These are phyloP conservation scores for Penicillium fimorum DNA, from an alignment of 495 filamentous ascomycete genomes.

Conservation along the genomic window DNA sequence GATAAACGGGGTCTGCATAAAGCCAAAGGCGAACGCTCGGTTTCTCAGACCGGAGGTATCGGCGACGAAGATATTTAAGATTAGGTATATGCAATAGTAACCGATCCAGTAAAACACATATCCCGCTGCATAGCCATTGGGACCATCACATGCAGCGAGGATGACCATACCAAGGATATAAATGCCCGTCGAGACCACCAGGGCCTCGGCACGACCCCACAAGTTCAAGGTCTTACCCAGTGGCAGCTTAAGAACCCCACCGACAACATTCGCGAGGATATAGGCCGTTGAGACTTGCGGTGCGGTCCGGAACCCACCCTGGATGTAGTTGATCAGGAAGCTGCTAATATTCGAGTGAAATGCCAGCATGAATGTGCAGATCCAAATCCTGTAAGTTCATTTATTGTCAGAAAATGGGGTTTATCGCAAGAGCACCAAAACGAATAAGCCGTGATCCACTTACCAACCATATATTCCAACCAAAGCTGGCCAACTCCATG, in stretches of 20 bases:
- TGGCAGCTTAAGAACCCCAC: conserved; percentile 65
- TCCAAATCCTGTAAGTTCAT: conserved; percentile 34
- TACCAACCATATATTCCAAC: conserved; percentile 41
- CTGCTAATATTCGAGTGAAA: conserved; percentile 37
- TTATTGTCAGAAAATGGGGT: conserved; percentile 16
- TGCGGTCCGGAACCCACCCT: conserved; percentile 33
- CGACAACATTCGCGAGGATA: conserved; percentile 52
- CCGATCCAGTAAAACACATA: conserved; percentile 57
- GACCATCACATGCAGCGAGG: conserved; percentile 45
- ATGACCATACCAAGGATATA: conserved; percentile 46
- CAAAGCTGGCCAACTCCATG: conserved; percentile 36
- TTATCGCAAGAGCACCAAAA: neutral
- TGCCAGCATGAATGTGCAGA: conserved; percentile 45
- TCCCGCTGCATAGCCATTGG: conserved; percentile 48
- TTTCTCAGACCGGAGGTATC: conserved; percentile 63
- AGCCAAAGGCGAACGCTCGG: conserved; percentile 60
- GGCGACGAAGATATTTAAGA: conserved; percentile 60
- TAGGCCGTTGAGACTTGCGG: conserved; percentile 39
- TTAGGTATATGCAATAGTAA: conserved; percentile 56
- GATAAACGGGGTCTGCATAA: conserved; percentile 56
- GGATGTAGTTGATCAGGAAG: conserved; percentile 40
- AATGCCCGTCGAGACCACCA: conserved; percentile 42
- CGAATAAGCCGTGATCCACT: conserved; percentile 2
- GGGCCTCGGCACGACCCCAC: conserved; percentile 58
- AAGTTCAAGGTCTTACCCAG: conserved; percentile 67